phyloP scores from a whole-genome alignment of 495 filamentous ascomycete genomes.

The Trichoderma erinaceum region DNA sequence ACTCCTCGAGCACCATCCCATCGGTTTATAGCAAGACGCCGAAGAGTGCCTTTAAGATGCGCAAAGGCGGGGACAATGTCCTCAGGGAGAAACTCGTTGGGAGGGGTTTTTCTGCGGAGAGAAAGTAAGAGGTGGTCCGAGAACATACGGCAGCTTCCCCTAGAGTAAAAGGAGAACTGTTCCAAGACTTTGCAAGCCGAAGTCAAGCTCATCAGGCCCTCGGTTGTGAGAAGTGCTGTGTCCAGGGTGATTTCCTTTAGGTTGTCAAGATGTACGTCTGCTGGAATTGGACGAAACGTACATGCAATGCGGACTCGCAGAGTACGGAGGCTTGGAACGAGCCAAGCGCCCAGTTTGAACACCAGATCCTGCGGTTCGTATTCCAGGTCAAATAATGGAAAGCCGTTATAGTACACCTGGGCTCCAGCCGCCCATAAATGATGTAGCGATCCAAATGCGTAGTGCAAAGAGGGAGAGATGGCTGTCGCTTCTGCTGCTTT shows the following conservation, averaged over 20 bases:
- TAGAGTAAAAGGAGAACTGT: neutral
- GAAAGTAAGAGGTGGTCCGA: neutral
- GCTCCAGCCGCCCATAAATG: neutral
- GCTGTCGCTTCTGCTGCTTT: neutral
- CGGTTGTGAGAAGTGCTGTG: neutral
- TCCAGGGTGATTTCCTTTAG: neutral
- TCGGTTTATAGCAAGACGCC: neutral
- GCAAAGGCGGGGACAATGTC: neutral
- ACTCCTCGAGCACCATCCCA: neutral
- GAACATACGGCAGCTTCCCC: neutral
- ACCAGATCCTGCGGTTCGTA: neutral
- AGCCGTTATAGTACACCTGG: neutral
- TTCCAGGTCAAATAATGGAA: neutral
- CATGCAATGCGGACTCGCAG: neutral
- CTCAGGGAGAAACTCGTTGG: neutral
- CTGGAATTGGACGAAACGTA: neutral
- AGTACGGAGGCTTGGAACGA: neutral
- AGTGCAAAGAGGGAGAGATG: neutral
- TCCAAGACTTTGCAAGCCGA: neutral
- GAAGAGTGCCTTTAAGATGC: neutral
- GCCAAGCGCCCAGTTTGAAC: neutral
- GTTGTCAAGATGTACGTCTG: neutral
- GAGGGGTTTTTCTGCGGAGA: neutral
- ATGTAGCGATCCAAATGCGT: neutral
- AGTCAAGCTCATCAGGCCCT: neutral